Conservation (phyloP, 73 alveolate genomes). For the Tetrahymena elliotti region DNA sequence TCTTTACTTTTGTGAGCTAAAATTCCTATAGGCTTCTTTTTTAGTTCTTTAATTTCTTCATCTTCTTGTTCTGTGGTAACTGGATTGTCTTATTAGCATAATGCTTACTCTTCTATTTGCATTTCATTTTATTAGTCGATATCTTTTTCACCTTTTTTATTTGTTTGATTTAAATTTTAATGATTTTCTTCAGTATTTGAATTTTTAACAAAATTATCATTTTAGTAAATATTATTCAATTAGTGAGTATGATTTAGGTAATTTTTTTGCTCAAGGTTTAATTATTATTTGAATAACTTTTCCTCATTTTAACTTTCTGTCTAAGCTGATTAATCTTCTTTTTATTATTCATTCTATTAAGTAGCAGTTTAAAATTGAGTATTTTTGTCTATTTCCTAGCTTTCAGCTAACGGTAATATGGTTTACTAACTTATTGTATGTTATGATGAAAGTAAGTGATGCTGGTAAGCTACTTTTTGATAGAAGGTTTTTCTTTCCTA, state of each 20-base stretch:
- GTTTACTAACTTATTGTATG: not conserved
- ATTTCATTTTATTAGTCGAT: not conserved
- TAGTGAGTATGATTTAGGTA: not conserved
- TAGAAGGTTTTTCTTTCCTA: not conserved
- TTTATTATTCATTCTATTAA: not conserved
- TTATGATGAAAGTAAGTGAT: not conserved
- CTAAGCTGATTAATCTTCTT: not conserved
- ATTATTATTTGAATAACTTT: too few relatives aligned
- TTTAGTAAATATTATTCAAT: not conserved
- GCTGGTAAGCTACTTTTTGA: not conserved
- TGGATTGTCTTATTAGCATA: not conserved
- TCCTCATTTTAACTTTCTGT: not conserved
- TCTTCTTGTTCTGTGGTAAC: not conserved
- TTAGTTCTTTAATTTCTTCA: not conserved
- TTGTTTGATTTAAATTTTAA: not conserved
- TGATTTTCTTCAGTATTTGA: not conserved
- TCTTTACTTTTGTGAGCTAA: slow-evolving; percentile 8
- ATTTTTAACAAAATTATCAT: too few relatives aligned
- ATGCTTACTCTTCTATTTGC: not conserved
- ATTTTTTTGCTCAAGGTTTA: not conserved
- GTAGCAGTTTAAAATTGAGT: not conserved
- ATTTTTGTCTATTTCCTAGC: not conserved
- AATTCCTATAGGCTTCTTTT: slow-evolving; percentile 10
- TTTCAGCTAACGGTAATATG: not conserved
- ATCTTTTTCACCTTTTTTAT: not conserved